Evolutionary conservation across 768 basidiomycete species (phyloP), one percentile per base, ranked within the genome.

Genomic region (Naganishia onofrii): DNA sequence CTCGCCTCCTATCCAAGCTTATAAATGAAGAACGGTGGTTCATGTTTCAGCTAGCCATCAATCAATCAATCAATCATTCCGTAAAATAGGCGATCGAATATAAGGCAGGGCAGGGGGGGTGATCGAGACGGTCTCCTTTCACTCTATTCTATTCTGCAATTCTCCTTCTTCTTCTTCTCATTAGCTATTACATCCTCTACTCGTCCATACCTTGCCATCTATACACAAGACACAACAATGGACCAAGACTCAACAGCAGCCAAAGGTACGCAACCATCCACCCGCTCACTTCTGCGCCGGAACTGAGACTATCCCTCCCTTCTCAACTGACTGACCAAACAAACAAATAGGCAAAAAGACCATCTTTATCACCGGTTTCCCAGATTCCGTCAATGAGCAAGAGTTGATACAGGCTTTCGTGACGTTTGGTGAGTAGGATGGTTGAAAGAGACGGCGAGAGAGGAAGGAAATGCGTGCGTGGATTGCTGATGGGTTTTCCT

Each of bases 371-470:
- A 92, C 91, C 55, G 90, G 90, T 0, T 84, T 96, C 64, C 86
- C 85, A 55, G 90, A 93, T 71, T 90, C 93, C 74, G 88, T 92
- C 53, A 89, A 93, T 79, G 91, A 95, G 79, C 80, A 83, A 13
- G 82, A 85, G 60, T 84, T 97, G 34, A 85, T 92, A 77, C 87
- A 93, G 72, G 84, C 84, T 26, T 97, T 97, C 82, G 86, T 89
- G 26, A 87, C 90, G 6, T 97, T 98, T 80, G 94, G 94, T 92
- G 76, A 65, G 87, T 74, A 46, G 36, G 6, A 36, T 5, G 5
- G 36, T 12, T 6, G 36, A 36, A n/a, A n/a, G n/a, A n/a, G n/a
- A n/a, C n/a, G n/a, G 36, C 6, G 12, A 36, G 36, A 36, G 36
- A 36, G 36, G 36, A 36, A 36, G 36, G 36, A 12, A 36, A 12